Base-by-base conservation (phyloP, 371 early-diverging fungal genomes). In the Mortierella sp. region DNA sequence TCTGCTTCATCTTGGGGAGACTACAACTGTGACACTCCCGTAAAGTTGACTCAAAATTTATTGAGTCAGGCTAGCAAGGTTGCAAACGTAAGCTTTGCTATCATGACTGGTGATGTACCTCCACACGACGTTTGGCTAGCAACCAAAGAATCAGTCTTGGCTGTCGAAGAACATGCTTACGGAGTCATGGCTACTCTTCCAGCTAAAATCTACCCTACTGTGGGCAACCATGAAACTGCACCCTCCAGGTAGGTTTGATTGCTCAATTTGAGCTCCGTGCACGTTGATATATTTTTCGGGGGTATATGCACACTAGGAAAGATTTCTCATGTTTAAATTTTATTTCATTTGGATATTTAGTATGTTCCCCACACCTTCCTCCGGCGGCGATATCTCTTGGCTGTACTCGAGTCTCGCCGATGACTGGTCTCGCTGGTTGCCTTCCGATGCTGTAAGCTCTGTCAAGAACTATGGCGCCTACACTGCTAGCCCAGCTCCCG, bases 21-120 rank as follows among this genome's bases (percentile, higher is more conserved):
- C 47, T 88, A 84, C 65, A 76, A 65, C 9, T 89, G 89, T 49
- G 89, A 90, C 68, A 70, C 86, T 4, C 85, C 88, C 12, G 34
- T 85, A 23, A 65, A 76, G 19, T 42, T 88, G 72, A 82, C 86
- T 2, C 83, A 89, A 63, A 86, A 87, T 10, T 64, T 89, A 64
- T 60, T 90, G 40, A 83, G 65, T 49, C 83, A 84, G 19, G 51
- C 85, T 79, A 13, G 80, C 40, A 13, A 82, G 6, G 77, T 74
- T 35, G 83, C 87, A 12, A 69, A 83, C 23, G 72, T 83, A n/a
- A 71, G 64, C 22, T 89, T 90, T 73, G 85, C 83, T 28, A 84
- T 90, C 28, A 66, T 90, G 68, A 88, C 89, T 3, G 90, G 90
- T 19, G 90, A 90, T 70, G 68, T 90, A 6, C 90, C 90, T 22